Percentiles rank a stretch among this genome's conserved stretches.
Evolutionary conservation across 2,329 filamentous ascomycete species (phyloP).

Genomic region (Aspergillus texensis): DNA sequence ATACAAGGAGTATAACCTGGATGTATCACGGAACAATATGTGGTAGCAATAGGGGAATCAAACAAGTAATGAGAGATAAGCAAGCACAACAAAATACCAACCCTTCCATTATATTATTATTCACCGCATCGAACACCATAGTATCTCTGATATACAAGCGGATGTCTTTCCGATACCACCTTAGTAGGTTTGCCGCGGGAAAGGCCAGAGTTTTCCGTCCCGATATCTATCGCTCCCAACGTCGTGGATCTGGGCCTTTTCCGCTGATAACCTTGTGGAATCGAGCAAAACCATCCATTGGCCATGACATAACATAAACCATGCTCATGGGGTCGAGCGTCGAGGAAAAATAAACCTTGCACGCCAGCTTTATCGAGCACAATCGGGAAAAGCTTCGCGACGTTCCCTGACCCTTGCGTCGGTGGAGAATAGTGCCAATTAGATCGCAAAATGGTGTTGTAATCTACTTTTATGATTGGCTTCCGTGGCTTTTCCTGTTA

Average conservation of each 20-base stretch:
- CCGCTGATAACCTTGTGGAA: slow-evolving; percentile 36
- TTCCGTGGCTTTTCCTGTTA: slow-evolving; percentile 25
- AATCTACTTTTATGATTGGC: slow-evolving; percentile 24
- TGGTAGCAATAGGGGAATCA: background rate
- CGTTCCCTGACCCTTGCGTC: slow-evolving; percentile 19
- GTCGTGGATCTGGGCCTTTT: slow-evolving; percentile 30
- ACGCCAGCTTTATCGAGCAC: slow-evolving; percentile 24
- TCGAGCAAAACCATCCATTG: slow-evolving; percentile 23
- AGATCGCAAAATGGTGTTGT: slow-evolving; percentile 10
- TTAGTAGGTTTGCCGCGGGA: slow-evolving; percentile 37
- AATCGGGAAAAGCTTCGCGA: slow-evolving; percentile 23
- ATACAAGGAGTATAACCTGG: background rate
- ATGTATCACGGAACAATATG: background rate
- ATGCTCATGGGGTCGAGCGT: slow-evolving; percentile 6
- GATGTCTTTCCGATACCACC: slow-evolving; percentile 23
- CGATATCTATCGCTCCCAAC: slow-evolving; percentile 26
- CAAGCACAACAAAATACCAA: slow-evolving; percentile 17
- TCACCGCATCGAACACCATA: slow-evolving; percentile 15
- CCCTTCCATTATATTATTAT: slow-evolving; percentile 26
- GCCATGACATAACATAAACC: slow-evolving; percentile 29
- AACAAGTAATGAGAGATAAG: background rate
- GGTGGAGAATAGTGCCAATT: slow-evolving; percentile 25
- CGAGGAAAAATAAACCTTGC: slow-evolving; percentile 18
- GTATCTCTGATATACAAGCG: slow-evolving; percentile 36
- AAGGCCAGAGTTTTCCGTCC: slow-evolving; percentile 36